Percentiles rank a stretch among this genome's conserved stretches.
phyloP scores from a whole-genome alignment of 306 rosid species.

The Rosa lucieae region DNA sequence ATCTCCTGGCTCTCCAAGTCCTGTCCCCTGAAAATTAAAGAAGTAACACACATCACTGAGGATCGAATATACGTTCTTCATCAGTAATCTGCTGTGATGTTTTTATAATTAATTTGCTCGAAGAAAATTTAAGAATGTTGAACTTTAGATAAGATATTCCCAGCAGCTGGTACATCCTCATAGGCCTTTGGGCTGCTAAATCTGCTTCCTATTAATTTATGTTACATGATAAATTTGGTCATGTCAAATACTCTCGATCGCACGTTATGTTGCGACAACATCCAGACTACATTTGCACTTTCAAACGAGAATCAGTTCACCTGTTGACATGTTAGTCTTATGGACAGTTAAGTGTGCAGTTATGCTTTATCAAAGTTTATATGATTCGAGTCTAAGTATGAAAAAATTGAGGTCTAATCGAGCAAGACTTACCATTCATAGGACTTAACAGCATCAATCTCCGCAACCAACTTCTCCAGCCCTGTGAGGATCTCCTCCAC shows the following conservation, averaged over 20 bases:
- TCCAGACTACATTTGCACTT: neutral
- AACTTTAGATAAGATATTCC: neutral
- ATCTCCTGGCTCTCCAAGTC: slow-evolving; percentile 74
- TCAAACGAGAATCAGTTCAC: neutral
- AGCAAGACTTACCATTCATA: slow-evolving; percentile 61
- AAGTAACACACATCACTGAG: neutral
- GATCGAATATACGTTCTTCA: neutral
- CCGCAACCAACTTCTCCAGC: slow-evolving; percentile 68
- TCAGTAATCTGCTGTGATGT: neutral
- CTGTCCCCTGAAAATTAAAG: slow-evolving; percentile 56
- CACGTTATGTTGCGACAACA: neutral
- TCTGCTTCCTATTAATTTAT: neutral
- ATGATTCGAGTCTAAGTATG: neutral
- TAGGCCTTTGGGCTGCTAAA: too few species aligned
- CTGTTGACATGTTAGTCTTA: neutral
- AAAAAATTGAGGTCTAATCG: neutral
- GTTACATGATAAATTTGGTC: neutral
- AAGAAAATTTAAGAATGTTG: neutral
- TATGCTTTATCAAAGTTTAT: neutral
- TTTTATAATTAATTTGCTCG: too few species aligned
- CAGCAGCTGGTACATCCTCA: neutral
- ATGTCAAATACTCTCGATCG: neutral
- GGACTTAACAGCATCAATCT: slow-evolving; percentile 72
- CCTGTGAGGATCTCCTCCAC: slow-evolving; percentile 74
- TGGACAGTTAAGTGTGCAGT: neutral